Conservation (phyloP, 257 asterid genomes). For the Forsythia suspensa region DNA sequence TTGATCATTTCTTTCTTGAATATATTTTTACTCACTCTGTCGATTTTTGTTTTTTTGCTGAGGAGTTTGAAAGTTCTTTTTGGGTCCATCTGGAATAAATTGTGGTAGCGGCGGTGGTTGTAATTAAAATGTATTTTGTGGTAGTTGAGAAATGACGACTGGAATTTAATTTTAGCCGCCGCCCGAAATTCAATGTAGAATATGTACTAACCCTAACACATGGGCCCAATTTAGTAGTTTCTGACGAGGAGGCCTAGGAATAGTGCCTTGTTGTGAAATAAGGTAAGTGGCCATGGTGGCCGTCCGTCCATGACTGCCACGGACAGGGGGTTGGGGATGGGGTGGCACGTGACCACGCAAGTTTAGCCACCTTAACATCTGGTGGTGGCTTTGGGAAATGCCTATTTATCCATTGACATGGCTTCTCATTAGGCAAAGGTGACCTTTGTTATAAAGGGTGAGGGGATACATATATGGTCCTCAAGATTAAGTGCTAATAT, state of each 20-base stretch:
- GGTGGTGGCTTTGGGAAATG: too few species aligned
- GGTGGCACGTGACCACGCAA: not conserved
- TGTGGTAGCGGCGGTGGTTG: not conserved
- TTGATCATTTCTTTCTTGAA: not conserved
- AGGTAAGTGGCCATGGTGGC: not conserved
- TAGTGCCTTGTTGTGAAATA: not conserved
- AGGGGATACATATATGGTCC: too few species aligned
- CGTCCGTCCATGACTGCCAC: not conserved
- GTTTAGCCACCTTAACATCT: too few species aligned
- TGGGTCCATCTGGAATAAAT: not conserved
- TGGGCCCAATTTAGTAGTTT: not conserved
- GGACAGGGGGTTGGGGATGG: not conserved
- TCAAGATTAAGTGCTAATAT: too few species aligned
- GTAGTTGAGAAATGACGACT: constrained; percentile 28
- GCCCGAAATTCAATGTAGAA: not conserved
- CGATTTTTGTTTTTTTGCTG: not conserved
- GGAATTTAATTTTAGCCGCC: constrained; percentile 1
- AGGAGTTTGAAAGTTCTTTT: not conserved
- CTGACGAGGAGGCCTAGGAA: not conserved
- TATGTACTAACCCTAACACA: not conserved
- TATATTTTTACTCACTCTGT: not conserved
- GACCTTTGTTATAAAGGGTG: too few species aligned
- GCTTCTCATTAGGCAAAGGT: not conserved
- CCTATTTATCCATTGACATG: not conserved
- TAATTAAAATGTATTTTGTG: constrained; percentile 18